Conservation (phyloP, 352 stramenopile genomes). For the Elongisporangium undulatum region DNA sequence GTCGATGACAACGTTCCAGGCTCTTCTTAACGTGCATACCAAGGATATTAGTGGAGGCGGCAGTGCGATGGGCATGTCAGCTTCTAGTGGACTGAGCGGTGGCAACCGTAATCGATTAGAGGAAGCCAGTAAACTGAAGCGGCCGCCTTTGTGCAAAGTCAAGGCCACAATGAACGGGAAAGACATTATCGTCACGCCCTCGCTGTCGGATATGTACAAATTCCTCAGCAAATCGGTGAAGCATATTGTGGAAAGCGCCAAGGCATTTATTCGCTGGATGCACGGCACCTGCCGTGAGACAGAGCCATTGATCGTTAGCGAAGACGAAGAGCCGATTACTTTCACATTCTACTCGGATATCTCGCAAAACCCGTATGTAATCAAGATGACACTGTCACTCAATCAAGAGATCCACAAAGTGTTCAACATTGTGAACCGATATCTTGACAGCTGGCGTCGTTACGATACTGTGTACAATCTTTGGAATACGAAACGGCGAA, state of each 20-base stretch:
- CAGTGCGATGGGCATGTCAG: conserved; percentile 36
- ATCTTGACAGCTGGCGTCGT: conserved; percentile 91
- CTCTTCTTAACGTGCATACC: conserved; percentile 86
- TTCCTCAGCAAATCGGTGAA: conserved; percentile 93
- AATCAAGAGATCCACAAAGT: conserved; percentile 94
- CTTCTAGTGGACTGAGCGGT: conserved; percentile 8
- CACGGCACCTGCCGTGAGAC: conserved; percentile 92
- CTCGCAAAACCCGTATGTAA: conserved; percentile 93
- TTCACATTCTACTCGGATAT: conserved; percentile 96
- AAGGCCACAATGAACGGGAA: conserved; percentile 94
- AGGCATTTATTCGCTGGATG: conserved; percentile 95
- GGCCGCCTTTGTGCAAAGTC: conserved; percentile 90
- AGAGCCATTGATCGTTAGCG: conserved; percentile 79
- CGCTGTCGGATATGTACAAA: conserved; percentile 95
- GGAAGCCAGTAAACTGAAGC: conserved; percentile 68
- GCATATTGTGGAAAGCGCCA: conserved; percentile 93
- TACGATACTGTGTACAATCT: conserved; percentile 95
- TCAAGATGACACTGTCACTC: conserved; percentile 93
- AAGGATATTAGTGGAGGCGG: conserved; percentile 69
- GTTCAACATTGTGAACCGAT: conserved; percentile 93
- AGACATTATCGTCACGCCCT: conserved; percentile 93
- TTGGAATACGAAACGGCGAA: conserved; percentile 92
- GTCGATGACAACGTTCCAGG: conserved; percentile 94
- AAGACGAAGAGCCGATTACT: conserved; percentile 93
- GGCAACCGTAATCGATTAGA: conserved; percentile 24